Percentiles rank a stretch among this genome's conserved stretches.
Conservation (phyloP, 2,329 filamentous ascomycete species). For the Neopestalotiopsis sp. region DNA sequence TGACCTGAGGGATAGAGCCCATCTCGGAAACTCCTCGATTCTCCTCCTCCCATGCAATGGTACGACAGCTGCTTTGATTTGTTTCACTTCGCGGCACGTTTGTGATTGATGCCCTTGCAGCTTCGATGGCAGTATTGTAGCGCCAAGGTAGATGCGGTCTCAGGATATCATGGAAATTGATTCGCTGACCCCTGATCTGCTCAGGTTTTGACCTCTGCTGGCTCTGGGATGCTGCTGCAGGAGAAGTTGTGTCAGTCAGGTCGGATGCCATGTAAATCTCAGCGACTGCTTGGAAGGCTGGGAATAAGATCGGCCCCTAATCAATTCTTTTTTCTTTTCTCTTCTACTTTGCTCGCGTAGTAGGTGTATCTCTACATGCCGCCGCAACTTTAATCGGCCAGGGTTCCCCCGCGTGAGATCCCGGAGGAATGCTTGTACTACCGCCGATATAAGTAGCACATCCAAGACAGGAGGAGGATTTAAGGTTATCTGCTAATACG, state of each 20-base stretch:
- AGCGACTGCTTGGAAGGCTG: not conserved
- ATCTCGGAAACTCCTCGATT: not conserved
- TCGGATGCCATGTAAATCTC: not conserved
- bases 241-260: not conserved
- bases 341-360: not conserved
- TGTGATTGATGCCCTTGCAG: not conserved
- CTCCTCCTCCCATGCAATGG: not conserved
- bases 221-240: not conserved
- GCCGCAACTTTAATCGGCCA: not conserved
- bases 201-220: not conserved
- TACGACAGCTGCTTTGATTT: not conserved
- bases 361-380: slow-evolving; percentile 2
- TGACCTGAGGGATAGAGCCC: not conserved
- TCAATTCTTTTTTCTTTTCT: not conserved
- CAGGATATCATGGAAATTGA: slow-evolving; percentile 1
- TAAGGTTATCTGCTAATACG: not conserved
- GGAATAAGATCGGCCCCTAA: not conserved
- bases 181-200: not conserved
- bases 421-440: not conserved
- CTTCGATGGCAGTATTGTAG: not conserved
- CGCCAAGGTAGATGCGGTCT: slow-evolving; percentile 1
- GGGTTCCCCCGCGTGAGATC: not conserved
- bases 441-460: not conserved
- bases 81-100: not conserved
- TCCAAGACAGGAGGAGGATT: not conserved